Percentiles rank a stretch among this genome's conserved stretches.
Conservation (phyloP, 768 basidiomycete genomes). For the Suillus fuscotomentosus region DNA sequence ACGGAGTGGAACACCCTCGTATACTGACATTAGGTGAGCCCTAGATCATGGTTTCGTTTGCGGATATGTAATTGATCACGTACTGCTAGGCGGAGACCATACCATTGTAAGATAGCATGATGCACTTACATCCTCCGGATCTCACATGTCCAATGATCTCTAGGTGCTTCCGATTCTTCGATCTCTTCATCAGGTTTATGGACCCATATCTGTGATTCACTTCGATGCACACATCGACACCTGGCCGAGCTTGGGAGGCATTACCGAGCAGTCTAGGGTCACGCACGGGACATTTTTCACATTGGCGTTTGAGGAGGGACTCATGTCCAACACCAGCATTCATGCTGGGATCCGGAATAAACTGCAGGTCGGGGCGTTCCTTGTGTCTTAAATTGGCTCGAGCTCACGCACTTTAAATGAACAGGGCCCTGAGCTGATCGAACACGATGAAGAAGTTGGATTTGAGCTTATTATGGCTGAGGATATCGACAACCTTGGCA, state of each 20-base stretch:
- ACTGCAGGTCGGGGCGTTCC: conserved; percentile 37
- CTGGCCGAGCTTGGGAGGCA: conserved; percentile 22
- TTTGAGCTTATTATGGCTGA: conserved; percentile 74
- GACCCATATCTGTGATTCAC: conserved; percentile 73
- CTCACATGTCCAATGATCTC: background rate
- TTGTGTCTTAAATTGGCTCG: background rate
- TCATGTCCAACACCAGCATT: conserved; percentile 65
- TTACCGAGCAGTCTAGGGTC: conserved; percentile 54
- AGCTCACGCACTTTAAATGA: background rate
- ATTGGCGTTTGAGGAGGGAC: conserved; percentile 68
- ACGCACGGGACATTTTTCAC: conserved; percentile 84
- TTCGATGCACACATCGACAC: conserved; percentile 73
- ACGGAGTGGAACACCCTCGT: conserved; percentile 60
- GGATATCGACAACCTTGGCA: conserved; percentile 75
- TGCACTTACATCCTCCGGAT: background rate
- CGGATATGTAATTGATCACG: background rate
- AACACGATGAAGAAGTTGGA: conserved; percentile 63
- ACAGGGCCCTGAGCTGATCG: conserved; percentile 31
- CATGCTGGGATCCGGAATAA: conserved; percentile 82
- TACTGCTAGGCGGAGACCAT: conserved; percentile 69
- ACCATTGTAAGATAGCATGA: conserved; percentile 50
- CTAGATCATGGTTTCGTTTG: background rate
- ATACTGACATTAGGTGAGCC: conserved; percentile 49
- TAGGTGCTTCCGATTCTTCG: conserved; percentile 64
- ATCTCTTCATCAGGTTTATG: conserved; percentile 70